Base-by-base conservation (phyloP, 2,329 filamentous ascomycete species). In the Fusarium agapanthi region DNA sequence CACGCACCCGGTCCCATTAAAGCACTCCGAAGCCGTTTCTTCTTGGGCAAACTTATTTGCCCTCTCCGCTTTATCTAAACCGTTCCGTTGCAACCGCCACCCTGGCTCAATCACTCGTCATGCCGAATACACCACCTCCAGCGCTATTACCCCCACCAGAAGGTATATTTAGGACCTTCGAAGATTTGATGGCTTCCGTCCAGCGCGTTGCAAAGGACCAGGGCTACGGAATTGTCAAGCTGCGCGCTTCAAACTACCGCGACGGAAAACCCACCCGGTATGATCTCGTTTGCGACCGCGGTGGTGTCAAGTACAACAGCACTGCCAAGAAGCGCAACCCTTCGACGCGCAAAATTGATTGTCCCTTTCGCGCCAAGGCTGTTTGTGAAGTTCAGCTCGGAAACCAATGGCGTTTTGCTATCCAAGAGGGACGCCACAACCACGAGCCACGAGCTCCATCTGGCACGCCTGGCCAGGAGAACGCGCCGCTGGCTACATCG, bases 271-370 rank as follows among this genome's bases (percentile, higher is more conserved):
- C 88, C 2, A 90, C 88, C 26, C 86, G 88, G 22, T 90, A 90
- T 80, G 88, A 90, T 71, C 83, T 90, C 16, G 88, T 90, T 38
- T 90, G 88, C 80, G 88, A 90, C 72, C 88, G 88, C 44, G 88
- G 88, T 60, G 88, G 88, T 67, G 88, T 90, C 77, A 90, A 90
- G 80, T 90, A 90, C 81, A 89, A 84, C 81, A 90, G 88, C 80
- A 90, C 88, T 4, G 88, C 88, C 13, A 90, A 90, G 84, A 90
- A 90, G 82, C 86, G 88, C 63, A 90, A 89, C 74, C 88, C 88
- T 3, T 89, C 87, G 60, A 90, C 88, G 47, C 88, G 88, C 77
- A 90, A 90, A 80, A 88, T 90, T 61, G 88, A 90, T 78, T 90
- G 88, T 63, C 88, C 88, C 16, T 90, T 89, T 82, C 87, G 88